Conservation (phyloP, 495 filamentous ascomycete species). For the Trichoderma virens region DNA sequence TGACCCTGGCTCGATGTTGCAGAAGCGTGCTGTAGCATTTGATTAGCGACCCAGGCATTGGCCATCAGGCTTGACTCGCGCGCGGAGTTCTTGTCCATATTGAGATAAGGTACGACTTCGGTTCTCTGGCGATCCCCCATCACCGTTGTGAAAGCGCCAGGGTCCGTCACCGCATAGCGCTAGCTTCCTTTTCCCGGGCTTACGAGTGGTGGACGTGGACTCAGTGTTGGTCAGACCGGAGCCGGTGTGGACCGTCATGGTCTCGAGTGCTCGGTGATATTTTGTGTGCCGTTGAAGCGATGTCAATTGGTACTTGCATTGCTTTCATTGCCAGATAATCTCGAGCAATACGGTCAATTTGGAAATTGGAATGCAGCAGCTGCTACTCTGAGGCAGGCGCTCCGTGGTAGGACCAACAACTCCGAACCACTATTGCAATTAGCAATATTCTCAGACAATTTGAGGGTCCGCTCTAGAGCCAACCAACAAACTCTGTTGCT, state of each 20-base stretch:
- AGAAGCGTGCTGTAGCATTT: slow-evolving; percentile 2
- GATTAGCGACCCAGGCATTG: slow-evolving; percentile 2
- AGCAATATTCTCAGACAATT: too few relatives aligned
- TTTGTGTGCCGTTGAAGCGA: neutral
- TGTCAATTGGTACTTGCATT: neutral
- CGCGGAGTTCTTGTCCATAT: neutral
- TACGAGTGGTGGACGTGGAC: neutral
- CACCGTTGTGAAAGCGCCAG: neutral
- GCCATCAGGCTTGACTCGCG: slow-evolving; percentile 6
- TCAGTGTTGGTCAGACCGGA: neutral
- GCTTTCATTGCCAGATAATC: neutral
- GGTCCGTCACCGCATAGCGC: slow-evolving; percentile 7
- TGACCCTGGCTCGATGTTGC: neutral
- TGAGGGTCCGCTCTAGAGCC: too few relatives aligned
- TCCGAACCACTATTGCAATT: too few relatives aligned
- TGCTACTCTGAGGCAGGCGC: too few relatives aligned
- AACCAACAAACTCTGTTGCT: neutral
- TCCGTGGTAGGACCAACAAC: too few relatives aligned
- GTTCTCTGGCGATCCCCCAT: slow-evolving; percentile 7
- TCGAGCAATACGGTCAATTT: too few relatives aligned
- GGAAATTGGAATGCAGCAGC: too few relatives aligned
- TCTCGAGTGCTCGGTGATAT: slow-evolving; percentile 2
- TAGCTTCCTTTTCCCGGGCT: neutral
- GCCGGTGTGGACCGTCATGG: neutral
- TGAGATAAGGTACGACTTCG: neutral